These are phyloP conservation scores for Primulina tabacum DNA, from an alignment of 257 asterid species.

Conservation along the genomic window DNA sequence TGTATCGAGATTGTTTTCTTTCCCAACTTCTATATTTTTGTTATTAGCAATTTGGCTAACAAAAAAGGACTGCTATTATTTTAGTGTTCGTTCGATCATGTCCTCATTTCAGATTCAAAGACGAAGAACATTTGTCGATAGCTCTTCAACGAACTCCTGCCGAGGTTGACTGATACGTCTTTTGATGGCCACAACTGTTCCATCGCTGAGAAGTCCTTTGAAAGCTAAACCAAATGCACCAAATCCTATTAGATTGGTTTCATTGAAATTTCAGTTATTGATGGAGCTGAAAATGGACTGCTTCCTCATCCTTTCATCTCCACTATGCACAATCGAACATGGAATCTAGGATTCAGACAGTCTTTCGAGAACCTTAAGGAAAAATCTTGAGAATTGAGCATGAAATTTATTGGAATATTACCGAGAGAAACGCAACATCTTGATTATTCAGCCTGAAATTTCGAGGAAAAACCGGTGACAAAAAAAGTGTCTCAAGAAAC, in stretches of 20 bases:
- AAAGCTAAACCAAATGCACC: slow-evolving; percentile 66
- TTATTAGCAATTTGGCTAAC: too few species aligned
- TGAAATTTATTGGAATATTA: neutral
- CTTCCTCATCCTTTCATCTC: slow-evolving; percentile 42
- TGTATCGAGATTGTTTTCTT: too few species aligned
- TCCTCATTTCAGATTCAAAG: too few species aligned
- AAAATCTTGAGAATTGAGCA: neutral
- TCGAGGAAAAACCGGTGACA: neutral
- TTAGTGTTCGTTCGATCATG: too few species aligned
- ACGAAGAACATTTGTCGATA: slow-evolving; percentile 15
- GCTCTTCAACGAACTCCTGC: slow-evolving; percentile 53
- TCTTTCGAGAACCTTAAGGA: neutral
- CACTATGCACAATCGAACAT: slow-evolving; percentile 28
- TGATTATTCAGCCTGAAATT: too few species aligned
- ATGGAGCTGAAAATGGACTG: slow-evolving; percentile 25
- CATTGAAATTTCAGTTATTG: slow-evolving; percentile 37
- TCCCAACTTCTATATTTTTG: too few species aligned
- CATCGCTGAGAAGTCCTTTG: slow-evolving; percentile 72
- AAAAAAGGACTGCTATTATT: neutral
- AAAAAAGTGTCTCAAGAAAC: too few species aligned
- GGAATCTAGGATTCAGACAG: neutral
- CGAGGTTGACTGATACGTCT: slow-evolving; percentile 41
- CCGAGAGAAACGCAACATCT: neutral
- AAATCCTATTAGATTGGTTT: slow-evolving; percentile 57
- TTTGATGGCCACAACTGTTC: slow-evolving; percentile 68